These are phyloP conservation scores for Petunia hybrid DNA, from an alignment of 305 asterid species.

Conservation along the genomic window DNA sequence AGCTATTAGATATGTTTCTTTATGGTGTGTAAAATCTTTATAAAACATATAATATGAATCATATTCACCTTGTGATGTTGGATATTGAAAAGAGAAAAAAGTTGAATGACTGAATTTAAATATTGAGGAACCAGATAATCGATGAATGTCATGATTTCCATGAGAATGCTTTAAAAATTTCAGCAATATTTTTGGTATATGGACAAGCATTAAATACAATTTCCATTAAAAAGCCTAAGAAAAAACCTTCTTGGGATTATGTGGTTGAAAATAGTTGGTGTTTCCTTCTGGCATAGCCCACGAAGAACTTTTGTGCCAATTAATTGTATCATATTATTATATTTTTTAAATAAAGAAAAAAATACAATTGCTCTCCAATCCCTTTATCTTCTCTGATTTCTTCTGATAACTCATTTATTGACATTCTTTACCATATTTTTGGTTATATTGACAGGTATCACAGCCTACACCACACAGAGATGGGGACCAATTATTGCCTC, in stretches of 20 bases:
- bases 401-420: background rate
- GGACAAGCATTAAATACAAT: background rate
- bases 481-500: slow-evolving; percentile 76
- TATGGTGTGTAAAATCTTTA: too few relatives aligned
- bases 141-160: too few relatives aligned
- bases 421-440: background rate
- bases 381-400: background rate
- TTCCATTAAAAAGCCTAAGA: background rate
- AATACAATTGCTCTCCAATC: background rate
- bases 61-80: too few relatives aligned
- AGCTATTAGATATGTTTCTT: too few relatives aligned
- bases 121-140: too few relatives aligned
- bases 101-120: too few relatives aligned
- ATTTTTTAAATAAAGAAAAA: background rate
- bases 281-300: slow-evolving; percentile 14
- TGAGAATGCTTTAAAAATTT: background rate
- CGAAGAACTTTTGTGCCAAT: background rate
- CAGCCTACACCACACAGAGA: slow-evolving; percentile 70
- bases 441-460: slow-evolving; percentile 64
- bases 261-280: background rate
- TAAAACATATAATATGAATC: too few relatives aligned
- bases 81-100: too few relatives aligned
- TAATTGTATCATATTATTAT: background rate
- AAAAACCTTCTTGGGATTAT: background rate
- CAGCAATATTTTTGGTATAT: background rate